Base-by-base conservation (phyloP, 345 rosid genomes). In the Zanthoxylum bungeanum region DNA sequence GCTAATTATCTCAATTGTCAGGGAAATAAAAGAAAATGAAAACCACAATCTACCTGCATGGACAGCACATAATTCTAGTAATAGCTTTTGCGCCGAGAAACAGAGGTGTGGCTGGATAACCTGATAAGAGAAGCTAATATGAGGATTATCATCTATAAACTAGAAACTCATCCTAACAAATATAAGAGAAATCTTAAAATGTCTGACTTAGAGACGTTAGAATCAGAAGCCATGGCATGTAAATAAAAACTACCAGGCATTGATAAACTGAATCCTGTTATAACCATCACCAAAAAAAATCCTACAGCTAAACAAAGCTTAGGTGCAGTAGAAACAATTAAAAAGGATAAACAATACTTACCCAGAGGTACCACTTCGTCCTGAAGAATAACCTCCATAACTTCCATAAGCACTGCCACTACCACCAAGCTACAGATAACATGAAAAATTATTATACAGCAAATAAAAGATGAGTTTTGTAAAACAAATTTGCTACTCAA, bases 381-480 rank as follows among this genome's bases (percentile, higher is more conserved):
- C 96, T 10, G 97, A 88, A 47, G 97, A 86, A 78, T 95, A 89
- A 73, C 84, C 80, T 78, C 97, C 95, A n/a, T n/a, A n/a, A n/a
- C 87, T 86, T 82, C 96, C 98, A 80, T 89, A 93, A 33, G 88
- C 80, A 84, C 88, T 77, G 61, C 88, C 90, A 70, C 89, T 81
- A 61, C 90, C 85, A 64, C 91, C 89, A 75, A 87, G 67, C 99
- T 95, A 76, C 76, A 79, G 66, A 76, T 22, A 64, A 83, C 24
- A 66, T 24, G 9, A 59, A 73, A 24, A 57, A 34, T 71, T 57
- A 81, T 58, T 21, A 36, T 25, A 44, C 60, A 67, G 36, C 42
- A 70, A 50, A 9, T 40, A 37, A 21, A 4, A 39, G n/a, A 52
- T 2, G 2, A n/a, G n/a, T 4, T 14, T 44, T n/a, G 40, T 47